These are phyloP conservation scores for Phytophthora foliorum DNA, from an alignment of 352 stramenopile genomes.

Conservation along the genomic window DNA sequence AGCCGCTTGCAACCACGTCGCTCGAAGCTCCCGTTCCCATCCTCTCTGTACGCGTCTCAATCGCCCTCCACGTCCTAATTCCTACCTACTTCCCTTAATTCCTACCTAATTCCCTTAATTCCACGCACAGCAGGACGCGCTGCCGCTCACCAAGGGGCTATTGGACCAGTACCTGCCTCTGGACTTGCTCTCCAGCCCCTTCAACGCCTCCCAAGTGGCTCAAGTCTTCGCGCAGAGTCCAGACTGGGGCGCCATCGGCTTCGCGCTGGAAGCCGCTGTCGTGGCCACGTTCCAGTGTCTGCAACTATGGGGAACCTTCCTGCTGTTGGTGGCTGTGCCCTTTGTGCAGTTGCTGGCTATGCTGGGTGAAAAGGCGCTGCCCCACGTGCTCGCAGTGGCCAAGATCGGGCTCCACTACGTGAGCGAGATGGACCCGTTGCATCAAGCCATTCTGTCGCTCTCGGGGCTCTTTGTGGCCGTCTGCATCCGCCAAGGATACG, in stretches of 20 bases:
- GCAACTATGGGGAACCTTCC: constrained; percentile 65
- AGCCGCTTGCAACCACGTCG: not conserved
- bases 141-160: constrained; percentile 17
- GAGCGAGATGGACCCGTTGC: constrained; percentile 63
- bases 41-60: constrained; percentile 20
- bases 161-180: constrained; percentile 27
- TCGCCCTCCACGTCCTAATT: not conserved
- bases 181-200: constrained; percentile 12
- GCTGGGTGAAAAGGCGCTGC: constrained; percentile 67
- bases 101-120: not conserved
- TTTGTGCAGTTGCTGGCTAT: constrained; percentile 49
- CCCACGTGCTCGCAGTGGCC: constrained; percentile 61
- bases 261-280: constrained; percentile 60
- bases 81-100: not conserved
- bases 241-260: constrained; percentile 72
- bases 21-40: constrained; percentile 23
- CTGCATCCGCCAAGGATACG: constrained; percentile 75
- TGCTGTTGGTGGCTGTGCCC: constrained; percentile 58
- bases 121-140: constrained; percentile 36
- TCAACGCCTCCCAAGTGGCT: constrained; percentile 45
- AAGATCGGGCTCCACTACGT: constrained; percentile 55
- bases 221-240: constrained; percentile 58
- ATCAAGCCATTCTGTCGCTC: constrained; percentile 56
- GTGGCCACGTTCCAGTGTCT: constrained; percentile 71
- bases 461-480: constrained; percentile 46